Percentiles rank a stretch among this genome's conserved stretches.
Evolutionary conservation across 129 eudicot genomes (phyloP).

Genomic region (Deinandra increscens): DNA sequence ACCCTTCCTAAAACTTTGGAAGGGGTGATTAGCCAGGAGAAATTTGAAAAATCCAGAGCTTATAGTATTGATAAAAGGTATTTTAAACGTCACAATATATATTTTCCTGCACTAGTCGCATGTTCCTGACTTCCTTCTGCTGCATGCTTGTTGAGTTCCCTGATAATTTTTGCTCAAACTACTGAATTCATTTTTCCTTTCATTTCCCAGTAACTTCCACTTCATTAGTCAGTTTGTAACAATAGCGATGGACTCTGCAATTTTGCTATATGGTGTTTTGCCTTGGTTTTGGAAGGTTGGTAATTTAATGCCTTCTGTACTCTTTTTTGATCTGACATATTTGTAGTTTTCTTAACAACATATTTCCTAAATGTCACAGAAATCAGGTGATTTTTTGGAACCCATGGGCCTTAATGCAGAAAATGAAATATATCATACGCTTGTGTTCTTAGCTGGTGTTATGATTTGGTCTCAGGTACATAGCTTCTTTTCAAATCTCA

Average conservation of each 20-base stretch:
- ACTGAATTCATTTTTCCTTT: neutral
- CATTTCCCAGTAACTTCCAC: conserved; percentile 68
- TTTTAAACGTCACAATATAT: conserved; percentile 1
- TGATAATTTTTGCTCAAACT: neutral
- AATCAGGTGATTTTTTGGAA: conserved; percentile 62
- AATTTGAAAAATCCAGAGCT: conserved; percentile 93
- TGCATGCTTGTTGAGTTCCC: neutral
- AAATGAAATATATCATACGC: conserved; percentile 87
- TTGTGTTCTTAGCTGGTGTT: conserved; percentile 89
- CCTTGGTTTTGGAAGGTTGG: conserved; percentile 99
- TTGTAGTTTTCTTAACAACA: conserved; percentile 7
- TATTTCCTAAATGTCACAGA: conserved; percentile 42
- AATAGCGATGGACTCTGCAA: conserved; percentile 75
- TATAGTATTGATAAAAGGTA: conserved; percentile 96
- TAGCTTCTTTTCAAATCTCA: conserved; percentile 9
- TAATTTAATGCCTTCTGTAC: conserved; percentile 9
- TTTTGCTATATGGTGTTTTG: conserved; percentile 65
- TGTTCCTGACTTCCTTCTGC: neutral
- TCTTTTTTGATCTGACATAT: neutral
- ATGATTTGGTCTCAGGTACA: conserved; percentile 95
- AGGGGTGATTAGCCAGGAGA: conserved; percentile 86
- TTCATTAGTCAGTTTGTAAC: conserved; percentile 84
- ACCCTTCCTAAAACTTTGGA: conserved; percentile 80
- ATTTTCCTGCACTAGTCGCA: neutral
- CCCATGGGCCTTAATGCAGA: conserved; percentile 65